Base-by-base conservation (phyloP, 179 eudicot genomes). In the Actinidia arguta region DNA sequence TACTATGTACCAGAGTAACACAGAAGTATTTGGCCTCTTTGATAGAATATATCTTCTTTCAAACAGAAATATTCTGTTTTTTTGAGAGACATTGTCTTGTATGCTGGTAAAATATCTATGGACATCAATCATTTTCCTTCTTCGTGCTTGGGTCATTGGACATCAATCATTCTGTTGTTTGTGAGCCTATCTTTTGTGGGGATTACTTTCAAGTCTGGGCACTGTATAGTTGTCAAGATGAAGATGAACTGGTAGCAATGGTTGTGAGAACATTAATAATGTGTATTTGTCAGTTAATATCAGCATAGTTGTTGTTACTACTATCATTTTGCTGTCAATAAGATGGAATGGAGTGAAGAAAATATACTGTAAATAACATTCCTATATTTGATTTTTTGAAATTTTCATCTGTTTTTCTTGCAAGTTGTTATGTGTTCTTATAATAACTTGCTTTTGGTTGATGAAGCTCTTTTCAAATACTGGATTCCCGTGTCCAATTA, bases 401-500 rank as follows among this genome's bases (percentile, higher is more conserved):
- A 27, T 20, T 44, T 24, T 47, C 13, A 78, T 78, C 56, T 24
- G 46, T 24, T 70, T 56, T 79, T 18, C 39, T 69, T 55, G 16
- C 48, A 36, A 8, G 71, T 56, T 27, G 36, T 79, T 75, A 48
- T 74, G 52, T 18, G 17, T n/a, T 63, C 73, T 48, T 80, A 46
- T 78, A 51, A 80, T 81, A 80, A 82, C 48, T 22, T n/a, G 20
- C 50, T 67, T 81, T 86, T 75, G 83, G 42, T 81, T 85, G 79
- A 55, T 95, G 93, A 63, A 96, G 99, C 99, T 93, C 88, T 96
- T 96, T 86, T 90, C 99, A 42, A 96, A 96, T 84, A 98, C 99
- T 77, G 99, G 99, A 90, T 96, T 96, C 83, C 99, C 99, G 58
- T 96, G 99, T 83, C 99, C 98, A 56, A 96, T 96, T 62, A 96